Evolutionary conservation across 1,284 basidiomycete genomes (phyloP), one percentile per base, ranked within the genome.

Genomic region (Ceratorhiza oryzae-sativae): DNA sequence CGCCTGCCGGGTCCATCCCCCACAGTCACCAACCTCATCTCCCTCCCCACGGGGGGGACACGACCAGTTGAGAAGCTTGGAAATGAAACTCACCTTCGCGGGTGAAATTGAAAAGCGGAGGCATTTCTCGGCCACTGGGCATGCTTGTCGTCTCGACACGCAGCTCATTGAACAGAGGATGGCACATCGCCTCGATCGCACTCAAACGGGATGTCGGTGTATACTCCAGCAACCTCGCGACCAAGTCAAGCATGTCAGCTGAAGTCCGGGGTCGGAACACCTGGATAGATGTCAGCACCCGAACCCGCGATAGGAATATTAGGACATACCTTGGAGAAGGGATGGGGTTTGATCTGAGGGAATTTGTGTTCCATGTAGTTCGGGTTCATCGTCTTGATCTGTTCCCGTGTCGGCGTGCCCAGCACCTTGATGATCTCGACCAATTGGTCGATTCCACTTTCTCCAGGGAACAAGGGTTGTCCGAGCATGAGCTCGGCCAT

Each of bases 311-410:
- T 42, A 46, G 39, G 39, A 42, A 34, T 32, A 45, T 8, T 41
- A 25, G 20, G n/a, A 79, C 82, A 42, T 75, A 91, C 92, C 87
- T 96, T 96, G 79, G 90, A 91, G 86, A 96, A 96, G 0, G 94
- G 94, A 80, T 97, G 94, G 45, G 96, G 95, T 81, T 97, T 97
- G 85, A 99, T 99, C 83, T 99, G 97, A 8, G 97, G 97, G 86
- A 99, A 99, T 83, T 98, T 98, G 89, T 99, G 97, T 82, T 99
- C 97, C 97, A 99, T 99, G 84, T 99, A 99, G 84, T 97, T 97
- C 62, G 97, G 97, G 83, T 99, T 99, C 97, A 99, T 99, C 77
- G 97, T 98, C 90, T 98, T 98, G 88, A 99, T 99, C 83, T 99
- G 97, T 80, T 99, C 97, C 77, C 97, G 86, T 72, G 97, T 97